phyloP scores from a whole-genome alignment of 768 basidiomycete species.

The Lactarius quietus region DNA sequence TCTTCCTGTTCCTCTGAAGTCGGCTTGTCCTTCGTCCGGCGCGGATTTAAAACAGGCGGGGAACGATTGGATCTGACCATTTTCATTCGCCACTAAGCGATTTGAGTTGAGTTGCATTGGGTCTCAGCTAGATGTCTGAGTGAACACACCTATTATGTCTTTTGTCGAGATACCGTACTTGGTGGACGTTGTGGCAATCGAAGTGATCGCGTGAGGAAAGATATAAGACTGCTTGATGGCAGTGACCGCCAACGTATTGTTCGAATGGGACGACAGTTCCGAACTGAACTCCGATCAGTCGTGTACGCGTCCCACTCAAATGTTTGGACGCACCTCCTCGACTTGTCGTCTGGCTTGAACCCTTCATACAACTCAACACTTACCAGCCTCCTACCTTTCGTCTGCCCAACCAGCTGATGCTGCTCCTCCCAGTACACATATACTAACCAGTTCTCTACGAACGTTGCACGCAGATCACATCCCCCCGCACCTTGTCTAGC shows the following conservation, averaged over 20 bases:
- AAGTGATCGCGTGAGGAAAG: conserved; percentile 63
- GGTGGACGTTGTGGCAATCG: conserved; percentile 73
- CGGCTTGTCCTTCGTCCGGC: conserved; percentile 73
- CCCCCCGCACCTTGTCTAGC: conserved; percentile 34
- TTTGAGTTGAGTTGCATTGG: neutral
- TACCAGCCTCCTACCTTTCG: conserved; percentile 71
- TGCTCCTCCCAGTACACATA: conserved; percentile 79
- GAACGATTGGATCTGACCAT: conserved; percentile 70
- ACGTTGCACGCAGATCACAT: conserved; percentile 64
- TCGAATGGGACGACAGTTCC: conserved; percentile 52
- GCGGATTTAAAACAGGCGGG: conserved; percentile 71
- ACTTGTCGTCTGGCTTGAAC: conserved; percentile 58
- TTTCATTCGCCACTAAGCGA: conserved; percentile 66
- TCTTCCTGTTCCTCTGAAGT: conserved; percentile 82
- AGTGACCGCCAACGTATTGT: conserved; percentile 50
- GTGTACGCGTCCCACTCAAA: neutral
- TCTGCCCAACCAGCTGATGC: conserved; percentile 40
- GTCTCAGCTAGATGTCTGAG: conserved; percentile 15
- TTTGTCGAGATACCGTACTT: conserved; percentile 86
- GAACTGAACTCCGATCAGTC: conserved; percentile 37
- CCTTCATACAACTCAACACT: conserved; percentile 92
- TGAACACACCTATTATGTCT: conserved; percentile 73
- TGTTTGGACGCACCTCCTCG: conserved; percentile 51
- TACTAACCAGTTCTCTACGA: conserved; percentile 92
- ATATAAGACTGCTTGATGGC: conserved; percentile 67